These are phyloP conservation scores for Lactifluus subvellereus DNA, from an alignment of 768 basidiomycete species.

Conservation along the genomic window DNA sequence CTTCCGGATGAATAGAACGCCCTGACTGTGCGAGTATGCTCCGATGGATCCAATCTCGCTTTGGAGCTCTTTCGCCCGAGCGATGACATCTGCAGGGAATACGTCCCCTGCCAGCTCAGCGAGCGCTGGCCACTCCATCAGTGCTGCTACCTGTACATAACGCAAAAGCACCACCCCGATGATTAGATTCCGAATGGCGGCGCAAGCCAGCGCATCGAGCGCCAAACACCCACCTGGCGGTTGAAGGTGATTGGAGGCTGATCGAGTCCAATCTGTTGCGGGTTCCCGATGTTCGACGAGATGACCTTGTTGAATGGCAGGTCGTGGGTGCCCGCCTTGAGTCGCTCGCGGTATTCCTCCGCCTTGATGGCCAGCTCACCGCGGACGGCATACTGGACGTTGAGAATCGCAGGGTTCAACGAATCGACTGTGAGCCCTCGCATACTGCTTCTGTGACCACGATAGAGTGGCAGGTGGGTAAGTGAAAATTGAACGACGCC, in stretches of 20 bases:
- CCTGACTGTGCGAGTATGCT: slow-evolving; percentile 94
- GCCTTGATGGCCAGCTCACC: slow-evolving; percentile 96
- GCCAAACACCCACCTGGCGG: slow-evolving; percentile 62
- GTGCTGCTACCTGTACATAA: slow-evolving; percentile 63
- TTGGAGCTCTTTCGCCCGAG: slow-evolving; percentile 74
- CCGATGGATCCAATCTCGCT: slow-evolving; percentile 87
- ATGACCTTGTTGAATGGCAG: slow-evolving; percentile 88
- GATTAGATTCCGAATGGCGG: slow-evolving; percentile 6
- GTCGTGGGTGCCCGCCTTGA: slow-evolving; percentile 48
- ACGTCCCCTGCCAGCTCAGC: slow-evolving; percentile 65
- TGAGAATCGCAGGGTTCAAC: slow-evolving; percentile 78
- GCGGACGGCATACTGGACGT: slow-evolving; percentile 95
- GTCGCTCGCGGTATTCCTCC: slow-evolving; percentile 67
- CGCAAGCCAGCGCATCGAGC: background rate
- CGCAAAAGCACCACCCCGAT: background rate
- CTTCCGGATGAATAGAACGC: slow-evolving; percentile 81
- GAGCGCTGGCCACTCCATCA: slow-evolving; percentile 89
- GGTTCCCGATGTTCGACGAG: slow-evolving; percentile 96
- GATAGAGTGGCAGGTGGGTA: background rate
- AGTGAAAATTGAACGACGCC: background rate
- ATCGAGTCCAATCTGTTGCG: slow-evolving; percentile 91
- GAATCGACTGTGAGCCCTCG: slow-evolving; percentile 53
- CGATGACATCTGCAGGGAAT: slow-evolving; percentile 83
- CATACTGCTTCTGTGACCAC: slow-evolving; percentile 23
- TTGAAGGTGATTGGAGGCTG: slow-evolving; percentile 90